Evolutionary conservation across 768 basidiomycete species (phyloP), one percentile per base, ranked within the genome.

Genomic region (Rhizopogon roseolus): DNA sequence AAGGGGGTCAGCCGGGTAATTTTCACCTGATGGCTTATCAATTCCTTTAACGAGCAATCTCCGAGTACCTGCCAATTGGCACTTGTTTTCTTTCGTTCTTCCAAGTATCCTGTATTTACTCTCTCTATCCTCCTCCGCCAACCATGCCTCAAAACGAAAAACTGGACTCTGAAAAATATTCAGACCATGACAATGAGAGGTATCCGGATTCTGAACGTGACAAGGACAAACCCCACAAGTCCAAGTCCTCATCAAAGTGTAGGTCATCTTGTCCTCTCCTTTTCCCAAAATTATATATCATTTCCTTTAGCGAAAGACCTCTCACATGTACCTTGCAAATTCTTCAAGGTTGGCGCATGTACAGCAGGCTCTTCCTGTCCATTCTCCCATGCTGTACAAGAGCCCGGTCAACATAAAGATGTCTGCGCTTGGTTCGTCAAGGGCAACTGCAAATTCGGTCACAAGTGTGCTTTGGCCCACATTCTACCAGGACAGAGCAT

Each of bases 311-410:
- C 85, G 48, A 92, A 93, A 69, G 91, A 93, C 67, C 80, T 98
- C 52, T 91, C 90, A 2, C 94, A 97, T 77, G 96, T 98, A 13
- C 95, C 95, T 1, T 98, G 96, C 76, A 91, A 96, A 74, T 98
- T 98, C 81, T 97, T 85, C 83, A 91, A 89, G 66, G 88, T 91
- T 58, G 93, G 94, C 34, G 87, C 85, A 11, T 98, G 95, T 71
- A 96, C 94, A 4, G 95, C 95, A 9, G 95, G 95, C 34, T 75
- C 90, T 3, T 88, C 90, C 2, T 98, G 96, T 69, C 93, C 92
- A n/a, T 98, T 98, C 80, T 94, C 93, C 28, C 96, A 98, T 69
- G 66, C 69, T 54, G 62, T 76, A 6, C 72, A 80, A 54, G 90
- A 93, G 60, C 85, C 91, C 28, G 88, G 91, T 3, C 81, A 81